Conservation (phyloP, 1,284 basidiomycete genomes). For the Rhodotorula sp. region DNA sequence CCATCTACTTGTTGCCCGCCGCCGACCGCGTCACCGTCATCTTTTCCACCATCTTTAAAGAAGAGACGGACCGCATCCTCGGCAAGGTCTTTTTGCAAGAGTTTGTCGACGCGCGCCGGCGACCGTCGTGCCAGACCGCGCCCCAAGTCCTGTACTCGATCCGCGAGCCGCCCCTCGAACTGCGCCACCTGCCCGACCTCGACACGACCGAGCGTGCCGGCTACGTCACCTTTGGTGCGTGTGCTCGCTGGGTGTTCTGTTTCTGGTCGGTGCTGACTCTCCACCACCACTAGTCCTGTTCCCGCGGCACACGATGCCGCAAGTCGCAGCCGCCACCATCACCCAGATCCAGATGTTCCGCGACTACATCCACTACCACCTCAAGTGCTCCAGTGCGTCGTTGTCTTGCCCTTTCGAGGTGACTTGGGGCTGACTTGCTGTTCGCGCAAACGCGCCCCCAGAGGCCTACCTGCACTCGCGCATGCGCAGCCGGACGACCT, state of each 20-base stretch:
- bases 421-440: neutral
- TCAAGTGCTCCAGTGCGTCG: slow-evolving; percentile 78
- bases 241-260: too few relatives aligned
- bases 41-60: slow-evolving; percentile 94
- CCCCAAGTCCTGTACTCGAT: slow-evolving; percentile 98
- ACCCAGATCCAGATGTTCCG: slow-evolving; percentile 96
- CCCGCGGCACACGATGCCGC: slow-evolving; percentile 87
- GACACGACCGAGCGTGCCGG: slow-evolving; percentile 84
- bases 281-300: slow-evolving; percentile 66
- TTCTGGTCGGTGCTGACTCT: neutral
- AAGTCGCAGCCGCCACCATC: slow-evolving; percentile 77
- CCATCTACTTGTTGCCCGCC: slow-evolving; percentile 90
- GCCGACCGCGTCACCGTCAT: slow-evolving; percentile 96
- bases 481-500: slow-evolving; percentile 90
- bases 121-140: slow-evolving; percentile 91
- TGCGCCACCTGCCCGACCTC: slow-evolving; percentile 78
- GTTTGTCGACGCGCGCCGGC: slow-evolving; percentile 94
- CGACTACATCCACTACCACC: slow-evolving; percentile 98
- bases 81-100: slow-evolving; percentile 98
- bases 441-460: neutral
- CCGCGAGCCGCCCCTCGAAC: slow-evolving; percentile 92
- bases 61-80: slow-evolving; percentile 95
- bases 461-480: slow-evolving; percentile 98
- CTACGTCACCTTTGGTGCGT: slow-evolving; percentile 86
- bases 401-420: too few relatives aligned